Conservation (phyloP, 129 eudicot genomes). For the Arctium minus region DNA sequence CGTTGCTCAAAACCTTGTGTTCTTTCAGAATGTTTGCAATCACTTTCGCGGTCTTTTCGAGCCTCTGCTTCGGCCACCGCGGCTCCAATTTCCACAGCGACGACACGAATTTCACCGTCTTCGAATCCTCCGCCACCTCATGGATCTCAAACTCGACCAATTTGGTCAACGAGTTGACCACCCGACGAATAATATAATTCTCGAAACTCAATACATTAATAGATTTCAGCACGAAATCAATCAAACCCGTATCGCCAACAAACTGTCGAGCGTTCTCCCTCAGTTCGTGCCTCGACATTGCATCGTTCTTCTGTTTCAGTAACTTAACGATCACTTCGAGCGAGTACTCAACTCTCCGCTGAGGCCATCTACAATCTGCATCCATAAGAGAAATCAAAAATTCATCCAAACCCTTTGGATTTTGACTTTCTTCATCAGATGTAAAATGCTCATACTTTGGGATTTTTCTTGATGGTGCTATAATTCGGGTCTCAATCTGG, state of each 20-base stretch:
- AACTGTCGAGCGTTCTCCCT: constrained; percentile 46
- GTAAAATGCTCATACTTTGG: constrained; percentile 9
- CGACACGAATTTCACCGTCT: constrained; percentile 26
- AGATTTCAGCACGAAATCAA: constrained; percentile 73
- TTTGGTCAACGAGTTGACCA: constrained; percentile 38
- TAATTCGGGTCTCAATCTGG: constrained; percentile 1
- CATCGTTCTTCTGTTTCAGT: constrained; percentile 47
- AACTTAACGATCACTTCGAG: constrained; percentile 43
- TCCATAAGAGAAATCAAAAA: constrained; percentile 37
- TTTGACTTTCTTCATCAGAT: constrained; percentile 20
- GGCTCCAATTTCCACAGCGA: constrained; percentile 33
- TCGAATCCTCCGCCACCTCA: constrained; percentile 25
- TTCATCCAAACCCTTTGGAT: constrained; percentile 27
- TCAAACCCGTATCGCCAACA: constrained; percentile 74
- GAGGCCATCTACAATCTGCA: constrained; percentile 69
- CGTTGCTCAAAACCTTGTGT: constrained; percentile 22
- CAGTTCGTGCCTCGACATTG: constrained; percentile 57
- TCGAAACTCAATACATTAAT: constrained; percentile 52
- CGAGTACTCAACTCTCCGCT: constrained; percentile 45
- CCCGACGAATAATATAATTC: constrained; percentile 40
- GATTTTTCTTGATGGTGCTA: constrained; percentile 22
- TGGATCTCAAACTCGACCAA: constrained; percentile 51
- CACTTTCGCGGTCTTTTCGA: constrained; percentile 51
- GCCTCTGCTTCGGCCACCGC: constrained; percentile 48
- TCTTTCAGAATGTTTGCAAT: constrained; percentile 39